These are phyloP conservation scores for Candida palmyrensis DNA, from an alignment of 805 yeast species.

Conservation along the genomic window DNA sequence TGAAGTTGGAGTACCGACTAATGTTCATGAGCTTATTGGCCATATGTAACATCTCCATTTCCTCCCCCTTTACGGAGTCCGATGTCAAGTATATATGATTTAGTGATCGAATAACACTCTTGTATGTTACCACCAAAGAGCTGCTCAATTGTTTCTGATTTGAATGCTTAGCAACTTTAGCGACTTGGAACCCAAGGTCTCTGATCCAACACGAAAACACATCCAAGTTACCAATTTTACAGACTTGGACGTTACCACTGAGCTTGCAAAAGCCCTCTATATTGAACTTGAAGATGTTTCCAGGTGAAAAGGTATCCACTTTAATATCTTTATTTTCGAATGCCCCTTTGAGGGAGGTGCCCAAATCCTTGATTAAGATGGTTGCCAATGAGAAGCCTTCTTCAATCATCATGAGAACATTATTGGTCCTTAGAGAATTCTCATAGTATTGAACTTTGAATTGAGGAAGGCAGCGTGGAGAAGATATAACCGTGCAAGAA, in stretches of 20 bases:
- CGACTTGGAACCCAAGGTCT: slow-evolving; percentile 48
- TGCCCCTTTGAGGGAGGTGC: slow-evolving; percentile 13
- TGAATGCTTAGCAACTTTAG: too few relatives aligned
- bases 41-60: too few relatives aligned
- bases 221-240: slow-evolving; percentile 39
- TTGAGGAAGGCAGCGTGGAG: slow-evolving; percentile 36
- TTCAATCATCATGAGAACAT: slow-evolving; percentile 26
- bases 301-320: slow-evolving; percentile 42
- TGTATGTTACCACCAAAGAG: slow-evolving; percentile 35
- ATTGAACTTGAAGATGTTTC: slow-evolving; percentile 39
- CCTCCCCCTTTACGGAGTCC: neutral
- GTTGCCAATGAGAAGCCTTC: slow-evolving; percentile 41
- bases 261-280: slow-evolving; percentile 46
- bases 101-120: neutral
- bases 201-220: slow-evolving; percentile 41
- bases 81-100: slow-evolving; percentile 19
- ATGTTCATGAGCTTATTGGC: too few relatives aligned
- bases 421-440: slow-evolving; percentile 27
- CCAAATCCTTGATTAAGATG: slow-evolving; percentile 43
- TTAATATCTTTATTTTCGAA: slow-evolving; percentile 14
- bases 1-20: too few relatives aligned
- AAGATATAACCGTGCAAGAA: slow-evolving; percentile 25
- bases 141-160: slow-evolving; percentile 35
- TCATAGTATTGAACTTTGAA: slow-evolving; percentile 35
- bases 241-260: slow-evolving; percentile 13